phyloP scores from a whole-genome alignment of 1,139 yeast genomes.

The Blastobotrys persicus region DNA sequence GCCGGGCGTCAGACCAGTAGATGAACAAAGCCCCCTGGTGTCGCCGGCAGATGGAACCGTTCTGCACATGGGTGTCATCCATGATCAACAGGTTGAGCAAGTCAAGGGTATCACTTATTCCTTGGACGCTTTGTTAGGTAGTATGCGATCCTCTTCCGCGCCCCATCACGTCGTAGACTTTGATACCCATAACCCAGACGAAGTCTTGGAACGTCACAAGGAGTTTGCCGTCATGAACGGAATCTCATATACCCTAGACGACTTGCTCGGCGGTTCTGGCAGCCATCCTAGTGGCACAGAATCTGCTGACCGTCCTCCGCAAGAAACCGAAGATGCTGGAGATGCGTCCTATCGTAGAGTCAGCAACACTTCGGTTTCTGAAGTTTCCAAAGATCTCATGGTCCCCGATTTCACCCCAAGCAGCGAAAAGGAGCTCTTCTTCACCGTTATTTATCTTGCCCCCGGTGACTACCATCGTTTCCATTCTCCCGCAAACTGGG shows the following conservation, averaged over 20 bases:
- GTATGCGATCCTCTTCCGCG: constrained; percentile 49
- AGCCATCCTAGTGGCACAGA: constrained; percentile 2
- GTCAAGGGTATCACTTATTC: constrained; percentile 96
- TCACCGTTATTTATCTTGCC: constrained; percentile 90
- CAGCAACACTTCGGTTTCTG: constrained; percentile 25
- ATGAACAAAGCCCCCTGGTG: constrained; percentile 55
- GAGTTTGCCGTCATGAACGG: constrained; percentile 81
- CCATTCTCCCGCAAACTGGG: constrained; percentile 98
- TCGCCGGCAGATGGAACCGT: constrained; percentile 95
- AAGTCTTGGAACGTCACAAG: constrained; percentile 55
- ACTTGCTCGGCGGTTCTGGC: constrained; percentile 52
- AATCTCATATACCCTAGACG: constrained; percentile 68
- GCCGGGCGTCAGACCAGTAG: constrained; percentile 80
- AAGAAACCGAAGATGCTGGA: constrained; percentile 31
- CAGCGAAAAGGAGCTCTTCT: constrained; percentile 62
- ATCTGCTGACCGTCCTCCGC: constrained; percentile 6
- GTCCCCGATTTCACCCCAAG: constrained; percentile 30
- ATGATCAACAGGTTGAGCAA: constrained; percentile 80
- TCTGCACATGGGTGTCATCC: constrained; percentile 76
- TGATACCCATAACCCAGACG: constrained; percentile 39
- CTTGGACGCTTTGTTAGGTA: constrained; percentile 82
- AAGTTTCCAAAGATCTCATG: constrained; percentile 29
- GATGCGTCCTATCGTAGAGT: constrained; percentile 35
- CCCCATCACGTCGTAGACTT: constrained; percentile 58
- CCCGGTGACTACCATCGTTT: constrained; percentile 98